Evolutionary conservation across 257 asterid genomes (phyloP).

Genomic region (Solanum arcanum): DNA sequence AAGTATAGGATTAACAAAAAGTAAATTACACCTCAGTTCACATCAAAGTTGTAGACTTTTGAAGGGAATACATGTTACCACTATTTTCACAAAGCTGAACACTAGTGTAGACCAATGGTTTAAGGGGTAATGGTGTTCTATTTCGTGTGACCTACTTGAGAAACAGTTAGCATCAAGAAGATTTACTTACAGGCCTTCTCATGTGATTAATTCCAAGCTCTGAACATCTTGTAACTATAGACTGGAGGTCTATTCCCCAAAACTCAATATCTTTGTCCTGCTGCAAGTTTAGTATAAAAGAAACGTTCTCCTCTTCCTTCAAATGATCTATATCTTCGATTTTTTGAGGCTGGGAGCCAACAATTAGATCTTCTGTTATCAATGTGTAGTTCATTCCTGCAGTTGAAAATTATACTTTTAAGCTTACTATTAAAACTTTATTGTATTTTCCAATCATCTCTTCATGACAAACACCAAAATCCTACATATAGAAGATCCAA

Average conservation of each 20-base stretch:
- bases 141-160: not conserved
- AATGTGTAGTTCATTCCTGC: slow-evolving; percentile 91
- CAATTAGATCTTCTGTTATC: slow-evolving; percentile 72
- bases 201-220: slow-evolving; percentile 63
- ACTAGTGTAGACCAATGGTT: not conserved
- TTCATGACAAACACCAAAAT: not conserved
- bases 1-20: not conserved
- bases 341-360: slow-evolving; percentile 95
- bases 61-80: not conserved
- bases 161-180: not conserved
- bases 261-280: slow-evolving; percentile 72
- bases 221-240: slow-evolving; percentile 50
- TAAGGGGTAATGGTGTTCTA: not conserved
- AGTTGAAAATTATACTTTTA: slow-evolving; percentile 1
- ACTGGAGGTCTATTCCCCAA: slow-evolving; percentile 74
- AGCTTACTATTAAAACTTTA: not conserved
- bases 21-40: not conserved
- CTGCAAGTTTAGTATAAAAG: slow-evolving; percentile 78
- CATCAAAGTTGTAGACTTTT: not conserved
- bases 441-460: not conserved
- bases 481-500: not conserved
- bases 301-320: slow-evolving; percentile 57
- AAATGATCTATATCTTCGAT: slow-evolving; percentile 74
- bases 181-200: slow-evolving; percentile 91
- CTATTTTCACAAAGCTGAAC: not conserved